Conservation (phyloP, 805 yeast genomes). For the Metschnikowia amazonensis region DNA sequence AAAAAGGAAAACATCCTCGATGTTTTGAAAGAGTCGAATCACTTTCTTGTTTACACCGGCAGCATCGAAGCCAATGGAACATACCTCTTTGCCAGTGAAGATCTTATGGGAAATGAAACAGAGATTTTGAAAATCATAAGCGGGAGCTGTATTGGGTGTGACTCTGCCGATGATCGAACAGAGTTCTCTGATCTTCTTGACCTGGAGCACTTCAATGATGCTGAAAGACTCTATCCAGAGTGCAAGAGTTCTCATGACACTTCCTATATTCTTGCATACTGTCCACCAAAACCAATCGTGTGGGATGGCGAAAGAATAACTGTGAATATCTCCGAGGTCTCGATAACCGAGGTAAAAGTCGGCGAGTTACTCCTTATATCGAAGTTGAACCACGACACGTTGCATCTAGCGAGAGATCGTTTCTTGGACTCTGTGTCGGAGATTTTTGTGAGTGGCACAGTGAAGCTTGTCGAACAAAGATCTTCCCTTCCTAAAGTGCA, state of each 20-base stretch:
- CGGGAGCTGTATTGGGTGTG: constrained; percentile 39
- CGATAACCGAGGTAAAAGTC: constrained; percentile 54
- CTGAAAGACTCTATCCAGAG: constrained; percentile 6
- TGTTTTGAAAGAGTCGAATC: constrained; percentile 59
- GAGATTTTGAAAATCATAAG: constrained; percentile 38
- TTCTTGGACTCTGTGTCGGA: constrained; percentile 54
- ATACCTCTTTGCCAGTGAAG: constrained; percentile 73
- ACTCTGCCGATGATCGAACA: constrained; percentile 23
- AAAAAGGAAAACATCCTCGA: constrained; percentile 50
- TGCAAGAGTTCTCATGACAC: constrained; percentile 22
- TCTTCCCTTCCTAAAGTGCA: constrained; percentile 74
- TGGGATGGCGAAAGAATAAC: constrained; percentile 84
- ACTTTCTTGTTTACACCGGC: constrained; percentile 73
- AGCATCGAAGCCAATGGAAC: constrained; percentile 69
- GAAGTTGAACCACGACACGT: constrained; percentile 49
- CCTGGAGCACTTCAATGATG: neutral
- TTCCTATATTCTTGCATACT: constrained; percentile 68
- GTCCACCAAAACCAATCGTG: constrained; percentile 78
- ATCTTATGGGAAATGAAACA: constrained; percentile 39
- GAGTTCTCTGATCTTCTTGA: constrained; percentile 27
- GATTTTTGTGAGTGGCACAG: constrained; percentile 36
- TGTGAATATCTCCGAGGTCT: constrained; percentile 44
- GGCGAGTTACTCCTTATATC: constrained; percentile 68
- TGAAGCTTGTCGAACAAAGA: constrained; percentile 52
- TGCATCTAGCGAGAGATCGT: constrained; percentile 52